A percentile compares a stretch with the other conserved stretches of the same genome.
Evolutionary conservation across 768 basidiomycete species (phyloP).

Genomic region (Podaxis sp.): DNA sequence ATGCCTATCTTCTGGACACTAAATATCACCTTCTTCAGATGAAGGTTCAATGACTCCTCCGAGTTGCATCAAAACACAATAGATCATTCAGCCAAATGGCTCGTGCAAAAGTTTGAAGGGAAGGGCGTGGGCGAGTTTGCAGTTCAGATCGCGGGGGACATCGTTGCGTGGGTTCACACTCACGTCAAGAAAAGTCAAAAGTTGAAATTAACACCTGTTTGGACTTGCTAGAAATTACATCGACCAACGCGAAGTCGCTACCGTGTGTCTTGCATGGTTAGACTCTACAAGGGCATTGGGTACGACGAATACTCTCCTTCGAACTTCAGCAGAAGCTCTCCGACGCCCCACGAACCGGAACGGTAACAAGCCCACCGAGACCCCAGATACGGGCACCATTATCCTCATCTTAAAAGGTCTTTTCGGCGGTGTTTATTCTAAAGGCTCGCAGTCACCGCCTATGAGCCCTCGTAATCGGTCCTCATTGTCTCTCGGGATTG

Average conservation of each 20-base stretch:
- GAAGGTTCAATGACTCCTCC: too few relatives aligned
- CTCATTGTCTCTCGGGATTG: constrained; percentile 26
- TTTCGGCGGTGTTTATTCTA: constrained; percentile 35
- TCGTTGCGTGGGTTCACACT: too few relatives aligned
- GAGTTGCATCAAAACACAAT: too few relatives aligned
- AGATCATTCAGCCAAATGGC: too few relatives aligned
- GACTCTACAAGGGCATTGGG: constrained; percentile 93
- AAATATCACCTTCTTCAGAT: too few relatives aligned
- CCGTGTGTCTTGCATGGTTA: constrained; percentile 97
- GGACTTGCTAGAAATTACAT: constrained; percentile 55
- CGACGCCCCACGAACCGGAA: constrained; percentile 33
- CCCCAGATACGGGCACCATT: constrained; percentile 47
- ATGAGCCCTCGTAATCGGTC: constrained; percentile 34
- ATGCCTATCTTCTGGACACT: too few relatives aligned
- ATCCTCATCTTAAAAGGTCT: constrained; percentile 52
- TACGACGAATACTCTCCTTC: constrained; percentile 90
- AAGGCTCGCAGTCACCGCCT: constrained; percentile 39
- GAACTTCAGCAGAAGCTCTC: constrained; percentile 82
- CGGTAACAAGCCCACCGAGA: constrained; percentile 12
- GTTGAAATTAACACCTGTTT: not conserved
- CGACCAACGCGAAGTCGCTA: constrained; percentile 77
- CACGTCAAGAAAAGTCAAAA: not conserved
- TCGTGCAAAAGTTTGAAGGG: too few relatives aligned
- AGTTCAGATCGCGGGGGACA: too few relatives aligned
- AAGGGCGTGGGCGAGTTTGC: too few relatives aligned